Evolutionary conservation across 192 early-diverging fungal species (phyloP).

Genomic region (Backusella psychrophila): DNA sequence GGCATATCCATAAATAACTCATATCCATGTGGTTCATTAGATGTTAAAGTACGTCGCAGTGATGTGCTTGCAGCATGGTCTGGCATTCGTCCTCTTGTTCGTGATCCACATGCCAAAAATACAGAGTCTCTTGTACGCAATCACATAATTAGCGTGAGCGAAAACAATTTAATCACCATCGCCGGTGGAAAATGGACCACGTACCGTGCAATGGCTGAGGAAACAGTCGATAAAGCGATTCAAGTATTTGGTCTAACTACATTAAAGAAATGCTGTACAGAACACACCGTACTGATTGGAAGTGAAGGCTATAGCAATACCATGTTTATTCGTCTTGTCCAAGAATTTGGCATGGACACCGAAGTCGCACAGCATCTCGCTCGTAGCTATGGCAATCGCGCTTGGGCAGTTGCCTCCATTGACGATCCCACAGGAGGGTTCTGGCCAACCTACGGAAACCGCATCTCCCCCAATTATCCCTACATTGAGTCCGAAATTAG

Average conservation of each 20-base stretch:
- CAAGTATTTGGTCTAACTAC: slow-evolving; percentile 70
- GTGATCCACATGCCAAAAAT: slow-evolving; percentile 91
- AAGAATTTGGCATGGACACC: slow-evolving; percentile 92
- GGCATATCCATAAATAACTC: not conserved
- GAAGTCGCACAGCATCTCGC: slow-evolving; percentile 89
- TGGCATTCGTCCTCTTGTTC: slow-evolving; percentile 94
- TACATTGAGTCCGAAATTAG: slow-evolving; percentile 94
- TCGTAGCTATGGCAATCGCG: slow-evolving; percentile 91
- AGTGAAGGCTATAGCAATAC: slow-evolving; percentile 85
- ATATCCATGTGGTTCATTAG: slow-evolving; percentile 26
- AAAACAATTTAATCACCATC: slow-evolving; percentile 84
- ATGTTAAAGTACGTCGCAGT: slow-evolving; percentile 95
- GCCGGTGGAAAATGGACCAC: slow-evolving; percentile 99
- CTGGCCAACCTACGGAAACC: slow-evolving; percentile 81
- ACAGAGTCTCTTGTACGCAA: slow-evolving; percentile 93
- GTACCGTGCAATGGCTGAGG: slow-evolving; percentile 95
- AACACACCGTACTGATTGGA: slow-evolving; percentile 76
- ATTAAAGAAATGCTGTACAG: slow-evolving; percentile 70
- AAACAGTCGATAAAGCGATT: slow-evolving; percentile 89
- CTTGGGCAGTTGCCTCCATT: slow-evolving; percentile 89
- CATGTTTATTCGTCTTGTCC: slow-evolving; percentile 95
- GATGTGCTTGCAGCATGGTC: slow-evolving; percentile 99
- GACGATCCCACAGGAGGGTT: slow-evolving; percentile 68
- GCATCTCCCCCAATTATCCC: slow-evolving; percentile 80
- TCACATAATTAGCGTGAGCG: slow-evolving; percentile 92